Base-by-base conservation (phyloP, 805 yeast species). In the Lipomyces sp. region DNA sequence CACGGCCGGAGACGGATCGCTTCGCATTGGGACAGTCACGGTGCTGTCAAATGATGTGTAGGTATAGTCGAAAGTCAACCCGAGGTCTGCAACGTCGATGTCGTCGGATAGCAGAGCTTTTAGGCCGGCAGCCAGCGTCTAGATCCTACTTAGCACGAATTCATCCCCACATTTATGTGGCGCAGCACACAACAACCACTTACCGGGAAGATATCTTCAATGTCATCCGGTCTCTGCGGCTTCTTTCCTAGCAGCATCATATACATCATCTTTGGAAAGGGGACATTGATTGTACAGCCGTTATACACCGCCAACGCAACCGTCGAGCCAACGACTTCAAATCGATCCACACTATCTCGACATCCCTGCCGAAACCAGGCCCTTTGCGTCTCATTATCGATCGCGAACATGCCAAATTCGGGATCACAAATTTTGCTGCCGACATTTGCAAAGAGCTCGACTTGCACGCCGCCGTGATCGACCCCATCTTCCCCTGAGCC, bases 381-480 rank as follows among this genome's bases (percentile, higher is more conserved):
- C 50, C 68, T 24, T 37, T 67, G 65, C 0, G 71, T 53, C 11
- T 67, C 70, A 2, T 62, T 60, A 13, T 72, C 72, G 13, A 54
- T 45, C 0, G 42, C 55, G 42, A 73, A 69, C 11, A 73, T 58
- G 2, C 74, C 74, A 54, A 62, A 64, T 3, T 48, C 53, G 2
- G 72, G 64, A 32, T 65, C 62, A 39, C 73, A 59, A 11, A 75
- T 33, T 32, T 58, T 59, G 34, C 66, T 45, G 0, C 76, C 77
- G 11, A 75, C 50, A 10, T 57, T 39, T 10, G 71, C 63, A 54
- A 75, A 76, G 2, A 76, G 66, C 65, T 75, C 78, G 18, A 66
- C 64, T 53, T 75, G 76, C 6, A 75, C 74, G 1, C 78, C 78
- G 32, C 78, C 78, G 2, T 72, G 73, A 45, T 75, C 78, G 8